Base-by-base conservation (phyloP, 108 stramenopile species). In the Skeletonema menzelii region DNA sequence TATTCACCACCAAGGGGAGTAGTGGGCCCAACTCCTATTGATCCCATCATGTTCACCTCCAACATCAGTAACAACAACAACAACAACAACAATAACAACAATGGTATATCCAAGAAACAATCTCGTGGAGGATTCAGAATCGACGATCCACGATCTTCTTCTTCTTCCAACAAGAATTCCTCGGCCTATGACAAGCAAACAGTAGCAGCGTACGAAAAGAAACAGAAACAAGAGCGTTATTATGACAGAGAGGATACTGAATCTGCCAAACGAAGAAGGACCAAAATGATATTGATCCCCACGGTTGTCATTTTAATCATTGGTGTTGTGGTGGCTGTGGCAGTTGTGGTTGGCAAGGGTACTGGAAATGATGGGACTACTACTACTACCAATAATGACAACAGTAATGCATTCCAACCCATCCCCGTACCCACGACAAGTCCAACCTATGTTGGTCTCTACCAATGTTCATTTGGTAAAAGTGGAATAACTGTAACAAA, bases 361-460 rank as follows among this genome's bases (percentile, higher is more conserved):
- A 20, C 38, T 14, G 46, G 56, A 14, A 27, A 67, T 27, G 37
- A 67, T 27, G 56, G 37, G 37, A 44, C 1, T 37, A 10, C 68
- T 5, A 32, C 1, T 17, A 32, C 6, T 34, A 3, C 3, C 56
- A 70, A 7, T 1, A 55, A 69, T 58, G 22, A 38, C 7, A 22
- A 49, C 4, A 17, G 5, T 17, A 31, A 30, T 35, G 34, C 59
- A 35, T 31, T 34, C 5, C 32, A 8, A 20, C 59, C 59, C 34
- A 46, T 78, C 22, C 8, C 67, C 1, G 27, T 73, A 5, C 79
- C 79, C 1, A 73, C 79, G 24, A 6, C 31, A 40, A 73, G 66
- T 13, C 79, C 79, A 3, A 73, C 72, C 0, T 80, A 56, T 65
- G 14, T 30, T 14, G 79, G 79, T 3, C 12, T 69, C 15, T 80